phyloP scores from a whole-genome alignment of 2,329 filamentous ascomycete species.

The Hymenoscyphus infarciens region DNA sequence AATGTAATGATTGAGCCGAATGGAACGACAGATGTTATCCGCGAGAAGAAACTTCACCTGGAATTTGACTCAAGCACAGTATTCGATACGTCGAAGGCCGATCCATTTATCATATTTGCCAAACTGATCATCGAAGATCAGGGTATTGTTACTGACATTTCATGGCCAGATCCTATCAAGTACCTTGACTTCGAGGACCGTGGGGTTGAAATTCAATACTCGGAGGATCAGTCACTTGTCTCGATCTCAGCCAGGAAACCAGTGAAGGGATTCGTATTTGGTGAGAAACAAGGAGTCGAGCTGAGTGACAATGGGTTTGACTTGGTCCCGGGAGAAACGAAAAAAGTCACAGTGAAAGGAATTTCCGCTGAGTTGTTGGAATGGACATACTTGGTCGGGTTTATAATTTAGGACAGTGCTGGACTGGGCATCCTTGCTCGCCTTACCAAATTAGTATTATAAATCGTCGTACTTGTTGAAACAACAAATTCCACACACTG shows the following conservation, averaged over 20 bases:
- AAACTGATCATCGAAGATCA: neutral
- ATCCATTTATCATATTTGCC: neutral
- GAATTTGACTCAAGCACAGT: neutral
- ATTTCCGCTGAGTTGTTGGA: neutral
- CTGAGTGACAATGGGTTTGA: conserved; percentile 1
- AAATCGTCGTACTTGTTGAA: too few relatives aligned
- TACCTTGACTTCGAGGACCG: neutral
- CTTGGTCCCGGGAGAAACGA: neutral
- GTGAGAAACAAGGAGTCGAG: neutral
- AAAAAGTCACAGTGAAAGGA: conserved; percentile 1
- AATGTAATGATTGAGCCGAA: neutral
- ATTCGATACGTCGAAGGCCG: neutral
- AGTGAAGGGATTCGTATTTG: conserved; percentile 1
- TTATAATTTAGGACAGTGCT: too few relatives aligned
- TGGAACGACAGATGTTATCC: neutral
- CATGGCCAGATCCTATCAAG: conserved; percentile 8
- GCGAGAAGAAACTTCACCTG: neutral
- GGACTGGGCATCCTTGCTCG: too few relatives aligned
- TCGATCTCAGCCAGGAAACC: neutral
- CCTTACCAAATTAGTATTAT: too few relatives aligned
- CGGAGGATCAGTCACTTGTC: neutral
- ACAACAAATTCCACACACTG: too few relatives aligned
- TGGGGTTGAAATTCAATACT: neutral
- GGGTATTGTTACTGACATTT: neutral
- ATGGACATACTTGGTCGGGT: too few relatives aligned